These are phyloP conservation scores for Poa annua DNA, from an alignment of 176 grass and related monocot species.

Conservation along the genomic window DNA sequence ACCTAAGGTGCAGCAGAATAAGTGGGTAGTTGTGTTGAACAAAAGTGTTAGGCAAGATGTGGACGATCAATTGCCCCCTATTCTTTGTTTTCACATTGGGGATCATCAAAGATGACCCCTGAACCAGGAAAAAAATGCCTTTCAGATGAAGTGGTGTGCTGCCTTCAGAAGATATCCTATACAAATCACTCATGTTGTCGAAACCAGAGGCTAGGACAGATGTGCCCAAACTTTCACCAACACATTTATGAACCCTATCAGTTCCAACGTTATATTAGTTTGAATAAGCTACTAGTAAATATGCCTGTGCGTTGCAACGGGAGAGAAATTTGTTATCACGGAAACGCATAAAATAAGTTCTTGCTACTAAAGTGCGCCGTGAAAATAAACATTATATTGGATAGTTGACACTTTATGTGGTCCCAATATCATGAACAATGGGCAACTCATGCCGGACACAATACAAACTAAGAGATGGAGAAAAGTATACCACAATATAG, in stretches of 20 bases:
- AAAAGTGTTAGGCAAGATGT: background rate
- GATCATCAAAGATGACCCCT: background rate
- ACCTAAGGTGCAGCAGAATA: background rate
- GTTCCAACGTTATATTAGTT: background rate
- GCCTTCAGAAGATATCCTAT: slow-evolving; percentile 5
- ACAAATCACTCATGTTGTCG: background rate
- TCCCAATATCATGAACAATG: too few relatives aligned
- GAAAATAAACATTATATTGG: too few relatives aligned
- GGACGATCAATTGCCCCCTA: too few relatives aligned
- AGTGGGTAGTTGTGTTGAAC: background rate
- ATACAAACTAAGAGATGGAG: too few relatives aligned
- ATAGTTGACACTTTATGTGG: too few relatives aligned
- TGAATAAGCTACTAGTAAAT: background rate
- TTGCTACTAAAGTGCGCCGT: too few relatives aligned
- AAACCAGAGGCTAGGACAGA: background rate
- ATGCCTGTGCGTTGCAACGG: too few relatives aligned
- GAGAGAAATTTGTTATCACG: too few relatives aligned
- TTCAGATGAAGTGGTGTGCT: too few relatives aligned
- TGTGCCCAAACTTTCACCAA: background rate
- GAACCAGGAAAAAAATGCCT: background rate
- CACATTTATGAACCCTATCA: background rate
- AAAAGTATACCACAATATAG: too few relatives aligned
- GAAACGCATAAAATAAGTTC: too few relatives aligned
- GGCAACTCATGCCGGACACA: too few relatives aligned
- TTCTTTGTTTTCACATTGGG: background rate